Conservation (phyloP, 2,329 filamentous ascomycete species). For the Penicillium expansum region DNA sequence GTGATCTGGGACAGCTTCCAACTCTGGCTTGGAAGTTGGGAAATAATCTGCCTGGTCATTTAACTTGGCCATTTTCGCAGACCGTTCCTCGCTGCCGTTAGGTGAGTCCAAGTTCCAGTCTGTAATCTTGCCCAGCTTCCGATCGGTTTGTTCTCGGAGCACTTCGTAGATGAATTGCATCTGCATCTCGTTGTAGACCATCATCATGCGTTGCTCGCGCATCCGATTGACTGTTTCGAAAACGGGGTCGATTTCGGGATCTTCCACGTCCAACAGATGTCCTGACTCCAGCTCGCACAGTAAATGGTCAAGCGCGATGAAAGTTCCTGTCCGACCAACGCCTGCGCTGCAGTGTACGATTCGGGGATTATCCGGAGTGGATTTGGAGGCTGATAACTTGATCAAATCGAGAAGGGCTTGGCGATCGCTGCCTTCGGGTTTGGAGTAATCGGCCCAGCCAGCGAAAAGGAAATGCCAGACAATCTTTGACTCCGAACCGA, state of each 20-base stretch:
- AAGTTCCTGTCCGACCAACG: slow-evolving; percentile 90
- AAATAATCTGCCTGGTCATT: slow-evolving; percentile 31
- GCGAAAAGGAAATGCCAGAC: slow-evolving; percentile 85
- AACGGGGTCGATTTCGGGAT: slow-evolving; percentile 63
- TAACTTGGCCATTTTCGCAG: slow-evolving; percentile 37
- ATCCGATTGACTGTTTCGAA: slow-evolving; percentile 75
- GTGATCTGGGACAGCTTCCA: slow-evolving; percentile 30
- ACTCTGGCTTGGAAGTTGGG: slow-evolving; percentile 36
- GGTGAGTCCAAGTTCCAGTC: slow-evolving; percentile 11
- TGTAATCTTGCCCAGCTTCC: slow-evolving; percentile 32
- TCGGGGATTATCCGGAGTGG: slow-evolving; percentile 63
- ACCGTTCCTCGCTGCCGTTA: slow-evolving; percentile 29
- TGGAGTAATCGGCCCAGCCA: slow-evolving; percentile 86
- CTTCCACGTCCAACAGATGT: slow-evolving; percentile 53
- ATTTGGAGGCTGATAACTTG: slow-evolving; percentile 45
- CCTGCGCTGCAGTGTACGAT: slow-evolving; percentile 88
- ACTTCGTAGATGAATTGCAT: slow-evolving; percentile 88
- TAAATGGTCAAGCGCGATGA: slow-evolving; percentile 92
- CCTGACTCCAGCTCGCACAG: slow-evolving; percentile 77
- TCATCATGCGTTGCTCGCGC: slow-evolving; percentile 83
- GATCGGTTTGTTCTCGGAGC: slow-evolving; percentile 57
- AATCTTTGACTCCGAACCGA: slow-evolving; percentile 56
- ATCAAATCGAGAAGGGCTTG: slow-evolving; percentile 53
- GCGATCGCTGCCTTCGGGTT: slow-evolving; percentile 61
- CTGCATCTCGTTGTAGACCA: slow-evolving; percentile 89